These are phyloP conservation scores for Candida corydali DNA, from an alignment of 805 yeast species.

Conservation along the genomic window DNA sequence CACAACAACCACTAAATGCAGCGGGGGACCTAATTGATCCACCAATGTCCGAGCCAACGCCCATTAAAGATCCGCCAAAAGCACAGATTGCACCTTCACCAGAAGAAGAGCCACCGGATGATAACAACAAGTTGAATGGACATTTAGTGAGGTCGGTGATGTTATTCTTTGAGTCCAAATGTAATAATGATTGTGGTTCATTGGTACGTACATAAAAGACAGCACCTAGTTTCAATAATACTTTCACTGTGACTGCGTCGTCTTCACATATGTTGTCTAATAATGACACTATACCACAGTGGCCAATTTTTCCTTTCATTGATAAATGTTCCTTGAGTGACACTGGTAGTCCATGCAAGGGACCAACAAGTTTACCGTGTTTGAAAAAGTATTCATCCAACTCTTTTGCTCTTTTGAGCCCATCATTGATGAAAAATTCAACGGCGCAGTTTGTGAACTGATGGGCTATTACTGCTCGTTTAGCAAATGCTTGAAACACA, in stretches of 20 bases:
- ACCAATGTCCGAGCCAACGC: conserved; percentile 41
- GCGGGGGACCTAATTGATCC: conserved; percentile 43
- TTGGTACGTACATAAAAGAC: conserved; percentile 40
- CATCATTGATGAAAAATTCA: conserved; percentile 41
- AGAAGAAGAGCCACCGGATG: conserved; percentile 41
- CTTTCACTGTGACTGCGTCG: conserved; percentile 27
- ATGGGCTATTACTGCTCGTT: conserved; percentile 34
- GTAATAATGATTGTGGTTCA: conserved; percentile 44
- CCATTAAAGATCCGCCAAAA: conserved; percentile 37
- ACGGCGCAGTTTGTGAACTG: conserved; percentile 41
- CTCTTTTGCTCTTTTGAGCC: conserved; percentile 41
- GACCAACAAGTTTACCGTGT: conserved; percentile 51
- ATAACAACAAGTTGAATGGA: conserved; percentile 33
- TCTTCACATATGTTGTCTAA: conserved; percentile 24
- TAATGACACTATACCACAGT: conserved; percentile 35
- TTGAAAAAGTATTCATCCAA: conserved; percentile 47
- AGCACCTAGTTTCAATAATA: conserved; percentile 37
- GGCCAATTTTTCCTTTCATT: conserved; percentile 30
- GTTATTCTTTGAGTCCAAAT: conserved; percentile 38
- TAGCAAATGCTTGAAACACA: conserved; percentile 38
- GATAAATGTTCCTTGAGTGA: conserved; percentile 46
- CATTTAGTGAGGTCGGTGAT: conserved; percentile 30
- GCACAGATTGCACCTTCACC: conserved; percentile 42
- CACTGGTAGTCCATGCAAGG: conserved; percentile 64
- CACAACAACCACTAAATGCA: conserved; percentile 37